Conservation (phyloP, 139 green algal genomes). For the Chara braunii region DNA sequence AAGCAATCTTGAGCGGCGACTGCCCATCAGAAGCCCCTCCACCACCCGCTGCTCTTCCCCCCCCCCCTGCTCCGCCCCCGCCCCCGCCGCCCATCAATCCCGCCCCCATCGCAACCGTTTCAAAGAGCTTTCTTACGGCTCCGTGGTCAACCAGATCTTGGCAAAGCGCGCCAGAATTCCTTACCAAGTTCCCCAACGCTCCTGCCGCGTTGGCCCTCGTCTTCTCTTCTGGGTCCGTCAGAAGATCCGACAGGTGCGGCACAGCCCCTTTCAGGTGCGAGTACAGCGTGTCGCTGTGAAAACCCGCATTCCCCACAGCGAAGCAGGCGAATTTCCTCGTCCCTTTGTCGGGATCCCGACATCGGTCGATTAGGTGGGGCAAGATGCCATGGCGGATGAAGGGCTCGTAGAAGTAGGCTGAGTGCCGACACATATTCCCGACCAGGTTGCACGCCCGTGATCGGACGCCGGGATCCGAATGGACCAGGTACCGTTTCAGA, state of each 20-base stretch:
- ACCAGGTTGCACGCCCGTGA: constrained; percentile 77
- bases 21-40: constrained; percentile 14
- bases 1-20: constrained; percentile 70
- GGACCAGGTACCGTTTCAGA: constrained; percentile 30
- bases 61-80: background rate
- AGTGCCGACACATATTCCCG: constrained; percentile 91
- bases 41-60: background rate
- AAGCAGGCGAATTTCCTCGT: constrained; percentile 98
- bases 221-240: constrained; percentile 66
- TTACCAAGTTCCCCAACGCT: constrained; percentile 88
- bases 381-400: constrained; percentile 48
- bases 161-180: constrained; percentile 70
- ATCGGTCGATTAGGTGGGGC: constrained; percentile 69
- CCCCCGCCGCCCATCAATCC: background rate
- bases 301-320: constrained; percentile 69
- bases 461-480: constrained; percentile 64
- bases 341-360: constrained; percentile 63
- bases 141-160: constrained; percentile 56
- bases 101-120: no score
- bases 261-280: constrained; percentile 60
- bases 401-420: constrained; percentile 70
- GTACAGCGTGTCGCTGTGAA: constrained; percentile 83
- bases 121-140: constrained; percentile 22
- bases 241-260: constrained; percentile 61
- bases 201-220: constrained; percentile 87